phyloP scores from a whole-genome alignment of 2,329 filamentous ascomycete genomes.

The Mariannaea elegans region DNA sequence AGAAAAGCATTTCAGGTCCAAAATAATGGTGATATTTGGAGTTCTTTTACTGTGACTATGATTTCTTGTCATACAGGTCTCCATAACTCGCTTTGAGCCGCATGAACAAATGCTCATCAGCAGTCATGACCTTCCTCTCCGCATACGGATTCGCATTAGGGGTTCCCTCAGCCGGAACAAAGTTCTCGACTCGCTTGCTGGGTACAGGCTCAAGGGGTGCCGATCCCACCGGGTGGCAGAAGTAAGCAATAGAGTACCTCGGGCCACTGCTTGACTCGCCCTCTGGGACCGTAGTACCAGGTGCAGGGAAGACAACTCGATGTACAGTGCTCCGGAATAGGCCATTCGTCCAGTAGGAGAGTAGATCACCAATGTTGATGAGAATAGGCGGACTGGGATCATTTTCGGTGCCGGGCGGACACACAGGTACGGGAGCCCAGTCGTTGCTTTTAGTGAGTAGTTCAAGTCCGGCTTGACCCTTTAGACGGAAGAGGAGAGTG shows the following conservation, averaged over 20 bases:
- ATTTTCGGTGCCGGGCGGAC: constrained; percentile 65
- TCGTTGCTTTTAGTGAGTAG: constrained; percentile 68
- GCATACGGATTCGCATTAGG: constrained; percentile 56
- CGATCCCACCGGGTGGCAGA: constrained; percentile 69
- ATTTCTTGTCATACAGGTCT: constrained; percentile 59
- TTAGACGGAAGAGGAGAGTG: constrained; percentile 84
- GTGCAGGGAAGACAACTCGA: constrained; percentile 76
- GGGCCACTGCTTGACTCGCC: constrained; percentile 61
- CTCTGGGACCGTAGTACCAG: constrained; percentile 35
- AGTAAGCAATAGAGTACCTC: constrained; percentile 74
- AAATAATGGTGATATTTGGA: background rate
- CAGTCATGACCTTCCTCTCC: constrained; percentile 66
- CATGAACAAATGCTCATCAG: constrained; percentile 70
- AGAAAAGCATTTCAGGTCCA: background rate
- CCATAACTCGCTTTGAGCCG: constrained; percentile 68
- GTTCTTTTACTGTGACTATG: constrained; percentile 17
- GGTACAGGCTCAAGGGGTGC: constrained; percentile 66
- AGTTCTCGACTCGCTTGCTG: constrained; percentile 62
- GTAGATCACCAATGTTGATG: constrained; percentile 76
- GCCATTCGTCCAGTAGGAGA: constrained; percentile 90
- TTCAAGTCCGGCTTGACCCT: constrained; percentile 86
- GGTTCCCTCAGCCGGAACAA: constrained; percentile 44
- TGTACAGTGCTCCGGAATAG: constrained; percentile 89
- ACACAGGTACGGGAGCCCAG: constrained; percentile 74
- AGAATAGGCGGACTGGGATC: constrained; percentile 77